Conservation (phyloP, 2,329 filamentous ascomycete genomes). For the Penicillium sumatraense region DNA sequence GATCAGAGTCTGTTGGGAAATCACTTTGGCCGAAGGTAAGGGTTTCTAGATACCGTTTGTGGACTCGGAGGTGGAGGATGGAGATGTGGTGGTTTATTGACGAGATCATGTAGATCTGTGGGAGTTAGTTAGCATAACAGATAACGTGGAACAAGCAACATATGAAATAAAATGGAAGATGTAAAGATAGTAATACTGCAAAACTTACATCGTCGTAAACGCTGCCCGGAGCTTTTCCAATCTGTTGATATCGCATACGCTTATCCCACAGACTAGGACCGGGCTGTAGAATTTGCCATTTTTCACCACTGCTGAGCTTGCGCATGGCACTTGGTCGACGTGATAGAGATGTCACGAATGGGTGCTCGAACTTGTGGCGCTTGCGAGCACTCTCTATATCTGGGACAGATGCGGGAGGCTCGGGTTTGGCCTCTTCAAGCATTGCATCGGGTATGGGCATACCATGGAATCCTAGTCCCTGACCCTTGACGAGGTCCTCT, state of each 20-base stretch:
- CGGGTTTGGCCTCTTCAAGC: constrained; percentile 31
- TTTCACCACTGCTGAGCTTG: constrained; percentile 52
- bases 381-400: constrained; percentile 42
- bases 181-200: too few species aligned
- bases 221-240: constrained; percentile 55
- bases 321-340: constrained; percentile 42
- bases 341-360: constrained; percentile 31
- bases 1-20: constrained; percentile 23
- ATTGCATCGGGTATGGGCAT: constrained; percentile 34
- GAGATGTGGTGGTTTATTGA: constrained; percentile 67
- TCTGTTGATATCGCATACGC: constrained; percentile 59
- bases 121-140: constrained; percentile 4
- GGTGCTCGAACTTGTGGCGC: constrained; percentile 41
- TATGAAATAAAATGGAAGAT: too few species aligned
- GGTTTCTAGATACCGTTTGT: constrained; percentile 60
- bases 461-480: constrained; percentile 33
- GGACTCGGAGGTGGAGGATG: constrained; percentile 62
- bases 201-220: constrained; percentile 59
- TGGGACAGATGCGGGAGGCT: constrained; percentile 26
- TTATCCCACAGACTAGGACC: constrained; percentile 61
- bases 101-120: constrained; percentile 64
- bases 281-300: constrained; percentile 59
- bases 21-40: constrained; percentile 51
- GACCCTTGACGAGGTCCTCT: constrained; percentile 37
- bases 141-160: too few species aligned